Conservation (phyloP, 306 rosid species). For the Aeschynomene evenia region DNA sequence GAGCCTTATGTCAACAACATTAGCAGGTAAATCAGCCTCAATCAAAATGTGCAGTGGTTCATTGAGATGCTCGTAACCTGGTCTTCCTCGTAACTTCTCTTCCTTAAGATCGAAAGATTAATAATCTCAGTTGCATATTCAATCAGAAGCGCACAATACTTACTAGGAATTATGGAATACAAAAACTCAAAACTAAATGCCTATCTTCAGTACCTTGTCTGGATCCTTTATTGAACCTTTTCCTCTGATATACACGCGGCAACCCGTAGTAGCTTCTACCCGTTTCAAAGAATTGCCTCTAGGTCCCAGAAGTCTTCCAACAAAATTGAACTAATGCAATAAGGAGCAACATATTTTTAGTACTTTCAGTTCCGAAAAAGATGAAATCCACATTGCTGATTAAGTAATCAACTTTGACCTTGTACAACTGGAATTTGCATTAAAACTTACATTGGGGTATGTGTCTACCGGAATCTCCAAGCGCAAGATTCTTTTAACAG, state of each 20-base stretch:
- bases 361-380: constrained; percentile 15
- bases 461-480: constrained; percentile 95
- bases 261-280: constrained; percentile 93
- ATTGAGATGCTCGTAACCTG: constrained; percentile 94
- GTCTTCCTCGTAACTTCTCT: constrained; percentile 93
- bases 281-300: constrained; percentile 95
- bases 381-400: not conserved
- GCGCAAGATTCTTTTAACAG: constrained; percentile 93
- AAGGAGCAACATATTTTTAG: constrained; percentile 29
- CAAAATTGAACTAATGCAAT: constrained; percentile 82
- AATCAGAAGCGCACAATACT: not conserved
- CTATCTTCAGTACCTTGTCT: constrained; percentile 56
- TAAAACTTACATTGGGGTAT: constrained; percentile 73
- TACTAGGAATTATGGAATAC: constrained; percentile 9
- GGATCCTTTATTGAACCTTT: constrained; percentile 95
- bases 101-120: constrained; percentile 54
- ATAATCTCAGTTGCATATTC: constrained; percentile 9
- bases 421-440: not conserved
- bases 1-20: constrained; percentile 77
- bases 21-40: constrained; percentile 91
- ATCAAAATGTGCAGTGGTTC: constrained; percentile 91
- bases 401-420: constrained; percentile 32
- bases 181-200: constrained; percentile 2
- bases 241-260: constrained; percentile 93
- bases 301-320: constrained; percentile 96